Evolutionary conservation across 805 yeast genomes (phyloP), one percentile per base, ranked within the genome.

Genomic region (Candida nitratophila): DNA sequence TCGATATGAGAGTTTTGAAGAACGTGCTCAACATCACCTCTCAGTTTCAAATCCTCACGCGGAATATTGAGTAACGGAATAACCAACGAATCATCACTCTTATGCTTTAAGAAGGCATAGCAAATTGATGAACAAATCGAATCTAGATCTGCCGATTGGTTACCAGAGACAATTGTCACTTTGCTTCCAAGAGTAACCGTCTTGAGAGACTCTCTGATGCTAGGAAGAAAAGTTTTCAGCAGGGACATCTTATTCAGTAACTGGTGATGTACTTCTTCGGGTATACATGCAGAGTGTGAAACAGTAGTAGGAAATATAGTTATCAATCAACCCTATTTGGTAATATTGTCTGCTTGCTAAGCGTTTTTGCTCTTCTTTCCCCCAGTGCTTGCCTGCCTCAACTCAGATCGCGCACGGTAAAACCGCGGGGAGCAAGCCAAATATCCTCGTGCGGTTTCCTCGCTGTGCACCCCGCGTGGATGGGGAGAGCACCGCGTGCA

Each of bases 91-190:
- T 66, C 65, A 39, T 65, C 54, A 11, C 52, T 55, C 21, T 62
- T 44, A 16, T 33, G 11, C 4, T 16, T 4, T 47, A 83, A 71
- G 54, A 77, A 87, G 0, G 96, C 81, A 55, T 81, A 85, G 3
- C 84, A 56, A 5, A 93, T 67, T 0, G 97, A 82, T 44, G 83
- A 74, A 2, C 87, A 76, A 29, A 89, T 83, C 0, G 97, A 90
- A 61, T 91, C 99, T 66, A 93, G 66, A 61, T 91, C 89, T 0
- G 93, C 90, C 4, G 93, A 77, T 55, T 88, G 93, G 56, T 89
- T 89, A 1, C 97, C 97, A 0, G 83, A 67, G 0, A 83, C 90
- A 20, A 83, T 55, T 1, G 55, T 50, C 16, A 56, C 8, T 30
- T 34, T 41, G 31, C 35, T 19, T 16, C 47, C 21, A 1, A 29